A percentile compares a stretch with the other conserved stretches of the same genome.
Evolutionary conservation across 345 rosid genomes (phyloP).

Genomic region (Tarenaya hassleriana): DNA sequence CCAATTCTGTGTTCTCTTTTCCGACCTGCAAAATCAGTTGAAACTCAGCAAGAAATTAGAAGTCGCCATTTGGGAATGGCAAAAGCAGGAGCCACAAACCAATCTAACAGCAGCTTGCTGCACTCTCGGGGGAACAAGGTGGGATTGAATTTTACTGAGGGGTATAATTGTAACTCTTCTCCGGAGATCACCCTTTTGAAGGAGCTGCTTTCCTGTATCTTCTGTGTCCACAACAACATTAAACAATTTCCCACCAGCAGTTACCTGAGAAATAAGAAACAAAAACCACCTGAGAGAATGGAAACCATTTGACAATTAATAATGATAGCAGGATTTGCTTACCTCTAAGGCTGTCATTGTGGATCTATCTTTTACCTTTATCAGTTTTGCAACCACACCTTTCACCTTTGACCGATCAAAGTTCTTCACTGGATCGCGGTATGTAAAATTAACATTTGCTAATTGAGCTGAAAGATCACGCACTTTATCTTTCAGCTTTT

Average conservation of each 20-base stretch:
- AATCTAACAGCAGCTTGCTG: conserved; percentile 68
- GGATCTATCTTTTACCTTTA: conserved; percentile 73
- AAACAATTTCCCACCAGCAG: conserved; percentile 85
- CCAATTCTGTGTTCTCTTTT: conserved; percentile 81
- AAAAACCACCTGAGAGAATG: conserved; percentile 17
- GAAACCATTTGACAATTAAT: conserved; percentile 6
- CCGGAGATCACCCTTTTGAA: conserved; percentile 87
- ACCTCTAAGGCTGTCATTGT: conserved; percentile 97
- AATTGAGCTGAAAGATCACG: conserved; percentile 64
- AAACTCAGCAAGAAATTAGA: conserved; percentile 7
- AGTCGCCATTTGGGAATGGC: background rate
- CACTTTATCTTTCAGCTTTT: conserved; percentile 73
- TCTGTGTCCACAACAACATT: conserved; percentile 93
- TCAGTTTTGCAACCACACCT: conserved; percentile 91
- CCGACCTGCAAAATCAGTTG: conserved; percentile 54
- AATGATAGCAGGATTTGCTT: conserved; percentile 14
- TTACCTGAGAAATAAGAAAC: conserved; percentile 46
- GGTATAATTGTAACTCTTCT: conserved; percentile 89
- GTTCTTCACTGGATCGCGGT: conserved; percentile 73
- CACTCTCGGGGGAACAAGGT: conserved; percentile 48
- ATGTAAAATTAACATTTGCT: conserved; percentile 78
- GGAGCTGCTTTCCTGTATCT: conserved; percentile 85
- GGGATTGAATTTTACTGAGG: conserved; percentile 69
- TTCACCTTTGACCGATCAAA: conserved; percentile 92
- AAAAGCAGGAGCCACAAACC: conserved; percentile 42